These are phyloP conservation scores for Beverwykella pulmonaria DNA, from an alignment of 495 filamentous ascomycete species.

Conservation along the genomic window DNA sequence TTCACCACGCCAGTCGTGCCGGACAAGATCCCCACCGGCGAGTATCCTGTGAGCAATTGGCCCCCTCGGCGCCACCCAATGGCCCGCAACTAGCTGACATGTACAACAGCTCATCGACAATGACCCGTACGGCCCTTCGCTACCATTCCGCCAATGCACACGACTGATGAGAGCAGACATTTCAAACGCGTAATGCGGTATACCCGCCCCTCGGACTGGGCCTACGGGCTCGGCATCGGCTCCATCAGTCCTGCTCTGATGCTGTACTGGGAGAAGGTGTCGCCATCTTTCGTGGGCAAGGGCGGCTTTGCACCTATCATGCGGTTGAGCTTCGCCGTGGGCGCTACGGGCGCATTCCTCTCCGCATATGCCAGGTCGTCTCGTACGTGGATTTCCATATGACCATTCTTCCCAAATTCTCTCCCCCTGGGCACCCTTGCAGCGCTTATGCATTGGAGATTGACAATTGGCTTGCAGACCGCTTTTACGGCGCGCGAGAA, in stretches of 20 bases:
- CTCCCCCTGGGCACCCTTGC: too few species aligned
- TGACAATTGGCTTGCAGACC: conserved; percentile 40
- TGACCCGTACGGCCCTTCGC: conserved; percentile 74
- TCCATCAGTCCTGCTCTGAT: conserved; percentile 72
- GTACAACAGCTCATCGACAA: conserved; percentile 84
- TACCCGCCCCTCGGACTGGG: conserved; percentile 81
- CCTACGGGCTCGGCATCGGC: conserved; percentile 63
- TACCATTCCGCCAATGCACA: conserved; percentile 27
- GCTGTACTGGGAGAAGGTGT: conserved; percentile 75
- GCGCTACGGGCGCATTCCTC: conserved; percentile 73
- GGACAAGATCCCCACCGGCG: conserved; percentile 25
- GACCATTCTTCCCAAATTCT: too few species aligned
- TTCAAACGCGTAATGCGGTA: conserved; percentile 86
- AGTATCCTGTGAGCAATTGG: conserved; percentile 36
- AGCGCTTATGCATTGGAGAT: background rate
- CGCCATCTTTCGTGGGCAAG: conserved; percentile 76
- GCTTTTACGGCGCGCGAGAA: conserved; percentile 93
- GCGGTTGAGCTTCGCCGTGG: conserved; percentile 73
- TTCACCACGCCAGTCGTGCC: conserved; percentile 12
- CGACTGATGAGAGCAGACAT: conserved; percentile 61
- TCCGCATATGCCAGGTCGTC: conserved; percentile 75
- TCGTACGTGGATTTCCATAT: conserved; percentile 59
- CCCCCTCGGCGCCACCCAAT: conserved; percentile 3
- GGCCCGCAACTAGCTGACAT: conserved; percentile 28
- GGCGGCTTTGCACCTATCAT: conserved; percentile 81